Base-by-base conservation (phyloP, 1,284 basidiomycete species). In the Cryptococcus neoformans region DNA sequence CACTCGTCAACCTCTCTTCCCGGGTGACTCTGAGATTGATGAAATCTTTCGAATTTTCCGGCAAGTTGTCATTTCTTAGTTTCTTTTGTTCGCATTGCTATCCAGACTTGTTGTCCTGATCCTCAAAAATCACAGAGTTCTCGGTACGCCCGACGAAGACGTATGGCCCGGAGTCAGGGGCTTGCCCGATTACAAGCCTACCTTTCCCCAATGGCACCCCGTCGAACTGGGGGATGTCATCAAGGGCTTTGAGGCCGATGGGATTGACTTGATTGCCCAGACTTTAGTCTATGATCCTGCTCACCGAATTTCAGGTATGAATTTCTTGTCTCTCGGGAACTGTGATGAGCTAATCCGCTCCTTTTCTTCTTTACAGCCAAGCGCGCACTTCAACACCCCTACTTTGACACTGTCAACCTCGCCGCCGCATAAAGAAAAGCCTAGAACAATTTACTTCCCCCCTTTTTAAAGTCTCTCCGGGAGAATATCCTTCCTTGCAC, bases 21-120 rank as follows among this genome's bases (percentile, higher is more conserved):
- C 95, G 11, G 95, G 96, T 8, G 95, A 99, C 79, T 97, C 93
- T 35, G 95, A 99, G 79, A 99, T 99, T 69, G 95, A 99, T 80
- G 94, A 99, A 80, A 99, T 99, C 67, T 99, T 98, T 85, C 91
- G 93, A 79, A 99, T 98, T 72, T 99, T 99, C 84, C 85, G 90
- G 91, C 90, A 21, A 21, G 21, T 21, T 21, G 21, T 60, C 56
- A 82, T 67, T 14, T 17, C 49, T 14, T 21, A 21, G 21, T 21
- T 21, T 21, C 49, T 21, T 47, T 11, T 41, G n/a, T 9, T 21
- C 17, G 16, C 39, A 21, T n/a, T 45, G 59, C 51, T 21, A 21
- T 21, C 21, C 21, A 21, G 21, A 21, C 21, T 21, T 21, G 21
- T 21, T 21, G 21, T 21, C 21, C 21, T 21, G 21, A 21, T 21